Base-by-base conservation (phyloP, 805 yeast genomes). In the Hanseniaspora thailandica region DNA sequence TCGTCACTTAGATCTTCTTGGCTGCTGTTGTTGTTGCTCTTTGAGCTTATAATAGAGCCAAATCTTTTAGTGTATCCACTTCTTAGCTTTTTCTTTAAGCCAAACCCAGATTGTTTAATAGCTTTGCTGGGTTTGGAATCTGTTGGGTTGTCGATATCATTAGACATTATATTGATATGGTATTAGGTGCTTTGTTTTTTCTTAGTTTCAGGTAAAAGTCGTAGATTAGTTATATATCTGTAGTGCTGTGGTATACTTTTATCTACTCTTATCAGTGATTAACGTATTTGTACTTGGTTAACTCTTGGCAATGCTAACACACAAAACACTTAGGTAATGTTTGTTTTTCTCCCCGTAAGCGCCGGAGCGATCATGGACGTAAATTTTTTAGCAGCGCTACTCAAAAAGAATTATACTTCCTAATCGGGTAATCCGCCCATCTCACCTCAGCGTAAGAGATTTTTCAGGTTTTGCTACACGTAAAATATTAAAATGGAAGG, bases 51-150 rank as follows among this genome's bases (percentile, higher is more conserved):
- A 10, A 41, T n/a, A 4, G 47, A 50, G 44, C 53, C 52, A 22
- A 33, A 34, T 45, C 56, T 55, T 46, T 54, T 45, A 19, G 30
- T 23, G n/a, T 30, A 19, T 2, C 47, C 26, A 20, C 34, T 39
- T 45, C 49, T 45, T 12, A 45, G 28, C 19, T 25, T 30, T 8
- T 45, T 26, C 20, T 46, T 33, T n/a, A 50, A 25, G 2, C 54
- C 54, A 43, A 50, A 50, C 6, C 38, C 49, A 15, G 49, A 46
- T 13, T 46, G 43, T 25, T 35, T 46, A 22, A 46, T 26, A 26
- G 40, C 20, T 15, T 26, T 46, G 33, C 39, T 35, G 20, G 52
- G 41, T 38, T 36, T 39, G 4, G 45, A 19, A 2, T 45, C 45
- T 17, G 33, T 31, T 36, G 41, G 12, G 9, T 20, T 28, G 15